A percentile compares a stretch with the other conserved stretches of the same genome.
Evolutionary conservation across 495 filamentous ascomycete species (phyloP).

Genomic region (Penicillium canariense): DNA sequence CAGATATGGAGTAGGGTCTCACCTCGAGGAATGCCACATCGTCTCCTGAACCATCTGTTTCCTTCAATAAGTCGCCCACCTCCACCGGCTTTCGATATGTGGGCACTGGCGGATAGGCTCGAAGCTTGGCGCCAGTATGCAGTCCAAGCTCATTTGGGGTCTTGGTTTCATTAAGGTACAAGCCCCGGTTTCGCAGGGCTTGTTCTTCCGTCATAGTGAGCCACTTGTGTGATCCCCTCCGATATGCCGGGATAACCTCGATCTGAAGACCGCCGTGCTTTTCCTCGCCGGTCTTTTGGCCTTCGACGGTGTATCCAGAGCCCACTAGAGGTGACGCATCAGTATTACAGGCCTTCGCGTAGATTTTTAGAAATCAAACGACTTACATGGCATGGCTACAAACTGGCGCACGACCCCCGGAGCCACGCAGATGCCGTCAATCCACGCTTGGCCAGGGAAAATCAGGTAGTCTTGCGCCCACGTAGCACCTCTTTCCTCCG

Average conservation of each 20-base stretch:
- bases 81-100: background rate
- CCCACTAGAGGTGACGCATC: background rate
- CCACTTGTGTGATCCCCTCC: background rate
- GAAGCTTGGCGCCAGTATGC: background rate
- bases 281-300: background rate
- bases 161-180: background rate
- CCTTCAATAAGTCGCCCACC: background rate
- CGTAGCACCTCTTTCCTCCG: background rate
- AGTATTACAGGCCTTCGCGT: background rate
- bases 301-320: background rate
- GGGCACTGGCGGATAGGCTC: background rate
- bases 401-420: background rate
- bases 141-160: background rate
- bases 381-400: conserved; percentile 1
- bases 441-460: background rate
- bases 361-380: background rate
- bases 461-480: background rate
- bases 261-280: background rate
- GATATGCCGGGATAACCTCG: background rate
- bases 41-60: too few species aligned
- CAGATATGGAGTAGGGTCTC: background rate
- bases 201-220: background rate
- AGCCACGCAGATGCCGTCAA: background rate
- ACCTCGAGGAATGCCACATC: background rate
- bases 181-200: background rate